These are phyloP conservation scores for Usnea hakonensis DNA, from an alignment of 495 filamentous ascomycete species.

Conservation along the genomic window DNA sequence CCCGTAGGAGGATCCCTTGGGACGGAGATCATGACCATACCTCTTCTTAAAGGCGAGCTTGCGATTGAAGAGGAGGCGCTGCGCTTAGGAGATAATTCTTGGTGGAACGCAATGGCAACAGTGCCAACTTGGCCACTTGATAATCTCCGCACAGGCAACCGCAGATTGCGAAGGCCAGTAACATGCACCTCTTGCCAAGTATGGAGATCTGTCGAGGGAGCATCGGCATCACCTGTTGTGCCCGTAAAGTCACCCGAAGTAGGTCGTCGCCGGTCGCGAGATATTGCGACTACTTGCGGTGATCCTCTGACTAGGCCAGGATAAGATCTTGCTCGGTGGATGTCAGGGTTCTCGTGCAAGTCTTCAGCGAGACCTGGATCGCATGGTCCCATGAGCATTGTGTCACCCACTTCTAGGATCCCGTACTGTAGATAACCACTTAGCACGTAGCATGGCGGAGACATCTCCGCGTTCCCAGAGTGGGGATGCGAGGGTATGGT, in stretches of 20 bases:
- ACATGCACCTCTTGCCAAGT: slow-evolving; percentile 68
- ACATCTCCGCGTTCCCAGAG: slow-evolving; percentile 41
- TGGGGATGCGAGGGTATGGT: slow-evolving; percentile 40
- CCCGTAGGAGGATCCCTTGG: slow-evolving; percentile 36
- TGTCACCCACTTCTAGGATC: slow-evolving; percentile 67
- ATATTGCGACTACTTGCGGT: background rate
- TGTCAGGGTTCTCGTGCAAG: slow-evolving; percentile 5
- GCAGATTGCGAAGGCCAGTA: slow-evolving; percentile 78
- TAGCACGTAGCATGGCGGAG: slow-evolving; percentile 51
- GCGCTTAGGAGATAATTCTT: slow-evolving; percentile 15
- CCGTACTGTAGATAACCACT: slow-evolving; percentile 79
- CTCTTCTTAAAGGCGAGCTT: slow-evolving; percentile 50
- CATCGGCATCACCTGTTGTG: background rate
- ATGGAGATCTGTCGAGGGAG: background rate
- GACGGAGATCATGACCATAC: slow-evolving; percentile 64
- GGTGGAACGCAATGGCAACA: slow-evolving; percentile 61
- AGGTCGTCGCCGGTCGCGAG: slow-evolving; percentile 1
- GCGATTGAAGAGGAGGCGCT: slow-evolving; percentile 5
- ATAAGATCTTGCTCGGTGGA: slow-evolving; percentile 20
- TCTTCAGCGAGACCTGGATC: slow-evolving; percentile 31
- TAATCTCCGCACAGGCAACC: slow-evolving; percentile 72
- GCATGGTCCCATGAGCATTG: slow-evolving; percentile 74
- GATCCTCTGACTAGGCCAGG: slow-evolving; percentile 17
- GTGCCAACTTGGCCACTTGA: slow-evolving; percentile 81
- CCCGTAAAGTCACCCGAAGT: slow-evolving; percentile 11